These are phyloP conservation scores for Schoenoplectus tabernaemontani DNA, from an alignment of 202 grass and related monocot genomes.

Conservation along the genomic window DNA sequence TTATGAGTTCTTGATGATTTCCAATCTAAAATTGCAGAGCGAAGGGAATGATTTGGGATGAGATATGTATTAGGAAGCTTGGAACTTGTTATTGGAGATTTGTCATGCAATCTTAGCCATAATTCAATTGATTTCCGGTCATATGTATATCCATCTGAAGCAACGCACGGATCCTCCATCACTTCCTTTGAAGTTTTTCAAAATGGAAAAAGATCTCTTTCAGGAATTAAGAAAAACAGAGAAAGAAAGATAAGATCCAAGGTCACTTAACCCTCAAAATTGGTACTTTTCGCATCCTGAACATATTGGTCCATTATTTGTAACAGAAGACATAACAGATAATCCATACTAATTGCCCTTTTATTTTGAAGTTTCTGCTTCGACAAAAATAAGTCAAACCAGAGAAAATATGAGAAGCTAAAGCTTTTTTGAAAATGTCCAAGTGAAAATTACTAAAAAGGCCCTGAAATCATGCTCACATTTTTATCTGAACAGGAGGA, in stretches of 20 bases:
- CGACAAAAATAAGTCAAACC: not conserved
- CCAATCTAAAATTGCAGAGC: constrained; percentile 86
- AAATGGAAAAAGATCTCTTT: not conserved
- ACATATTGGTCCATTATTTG: not conserved
- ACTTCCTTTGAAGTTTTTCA: constrained; percentile 35
- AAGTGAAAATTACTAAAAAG: not conserved
- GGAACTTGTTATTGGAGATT: constrained; percentile 78
- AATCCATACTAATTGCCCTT: not conserved
- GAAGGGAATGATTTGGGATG: constrained; percentile 77
- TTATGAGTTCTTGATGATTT: constrained; percentile 35
- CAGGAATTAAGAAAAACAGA: no score
- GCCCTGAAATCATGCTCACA: not conserved
- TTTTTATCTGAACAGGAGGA: not conserved
- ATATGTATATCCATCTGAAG: constrained; percentile 89
- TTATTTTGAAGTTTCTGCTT: not conserved
- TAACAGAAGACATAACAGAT: not conserved
- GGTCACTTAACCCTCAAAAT: not conserved
- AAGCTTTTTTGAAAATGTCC: not conserved
- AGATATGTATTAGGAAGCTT: constrained; percentile 45
- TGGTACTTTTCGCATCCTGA: not conserved
- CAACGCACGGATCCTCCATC: constrained; percentile 80
- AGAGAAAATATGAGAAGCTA: not conserved
- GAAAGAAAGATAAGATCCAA: no score
- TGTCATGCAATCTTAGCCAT: constrained; percentile 65
- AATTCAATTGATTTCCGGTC: constrained; percentile 57